Evolutionary conservation across 2,329 filamentous ascomycete genomes (phyloP).

Genomic region (Microsporum canis): DNA sequence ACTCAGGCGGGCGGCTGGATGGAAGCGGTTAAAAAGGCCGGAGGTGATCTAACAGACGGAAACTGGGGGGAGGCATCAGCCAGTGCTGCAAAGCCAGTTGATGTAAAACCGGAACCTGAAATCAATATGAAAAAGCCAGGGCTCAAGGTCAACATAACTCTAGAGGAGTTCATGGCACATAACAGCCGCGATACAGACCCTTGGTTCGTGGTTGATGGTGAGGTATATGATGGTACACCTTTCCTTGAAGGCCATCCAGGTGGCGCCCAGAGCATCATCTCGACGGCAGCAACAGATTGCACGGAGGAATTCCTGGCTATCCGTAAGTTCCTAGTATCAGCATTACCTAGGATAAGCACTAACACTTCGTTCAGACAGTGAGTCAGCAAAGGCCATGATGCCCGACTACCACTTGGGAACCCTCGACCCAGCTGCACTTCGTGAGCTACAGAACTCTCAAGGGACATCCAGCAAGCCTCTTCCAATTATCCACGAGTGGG

Average conservation of each 20-base stretch:
- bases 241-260: constrained; percentile 79
- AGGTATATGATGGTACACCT: constrained; percentile 75
- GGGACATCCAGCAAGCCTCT: constrained; percentile 23
- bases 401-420: constrained; percentile 70
- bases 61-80: constrained; percentile 64
- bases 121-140: constrained; percentile 67
- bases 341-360: background rate
- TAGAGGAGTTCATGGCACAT: constrained; percentile 62
- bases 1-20: constrained; percentile 79
- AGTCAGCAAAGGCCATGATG: constrained; percentile 90
- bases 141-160: constrained; percentile 50
- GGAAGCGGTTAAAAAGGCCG: constrained; percentile 74
- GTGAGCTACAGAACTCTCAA: constrained; percentile 30
- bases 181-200: constrained; percentile 49
- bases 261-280: constrained; percentile 71
- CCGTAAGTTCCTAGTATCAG: constrained; percentile 48
- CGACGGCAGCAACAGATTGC: constrained; percentile 68
- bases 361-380: constrained; percentile 54
- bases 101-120: constrained; percentile 47
- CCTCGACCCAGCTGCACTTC: constrained; percentile 49
- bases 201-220: constrained; percentile 80
- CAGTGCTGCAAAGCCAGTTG: constrained; percentile 15
- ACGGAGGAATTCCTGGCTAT: constrained; percentile 88
- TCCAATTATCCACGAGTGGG: constrained; percentile 67
- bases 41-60: constrained; percentile 68